phyloP scores from a whole-genome alignment of 2,329 filamentous ascomycete genomes.

The Cyphellophora europaea region DNA sequence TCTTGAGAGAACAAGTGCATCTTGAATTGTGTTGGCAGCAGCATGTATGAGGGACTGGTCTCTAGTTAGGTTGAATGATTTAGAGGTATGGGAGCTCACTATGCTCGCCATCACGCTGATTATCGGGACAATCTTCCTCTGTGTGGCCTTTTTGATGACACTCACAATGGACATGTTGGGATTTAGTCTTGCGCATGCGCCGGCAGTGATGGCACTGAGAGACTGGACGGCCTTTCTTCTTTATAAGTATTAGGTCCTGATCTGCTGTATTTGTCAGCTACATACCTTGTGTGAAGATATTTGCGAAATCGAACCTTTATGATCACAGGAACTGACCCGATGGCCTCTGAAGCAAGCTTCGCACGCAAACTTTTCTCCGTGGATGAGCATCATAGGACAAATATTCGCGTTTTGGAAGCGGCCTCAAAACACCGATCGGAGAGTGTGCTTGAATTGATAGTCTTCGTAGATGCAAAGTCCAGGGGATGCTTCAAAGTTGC shows the following conservation, averaged over 20 bases:
- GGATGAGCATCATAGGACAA: conserved; percentile 86
- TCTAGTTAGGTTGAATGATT: too few species aligned
- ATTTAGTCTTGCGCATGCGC: conserved; percentile 87
- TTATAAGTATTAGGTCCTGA: too few species aligned
- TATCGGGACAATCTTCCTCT: conserved; percentile 23
- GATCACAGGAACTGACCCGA: conserved; percentile 96
- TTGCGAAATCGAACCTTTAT: conserved; percentile 86
- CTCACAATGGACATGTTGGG: conserved; percentile 91
- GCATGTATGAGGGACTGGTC: conserved; percentile 23
- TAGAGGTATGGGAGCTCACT: too few species aligned
- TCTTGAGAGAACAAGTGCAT: conserved; percentile 53
- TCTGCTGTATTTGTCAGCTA: too few species aligned
- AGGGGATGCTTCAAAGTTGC: too few species aligned
- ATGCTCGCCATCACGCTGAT: conserved; percentile 27
- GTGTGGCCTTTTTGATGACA: conserved; percentile 71
- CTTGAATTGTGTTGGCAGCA: conserved; percentile 50
- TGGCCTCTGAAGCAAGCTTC: conserved; percentile 97
- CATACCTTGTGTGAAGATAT: too few species aligned
- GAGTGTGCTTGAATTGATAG: too few species aligned
- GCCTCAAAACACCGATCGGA: too few species aligned
- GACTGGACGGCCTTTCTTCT: conserved; percentile 82
- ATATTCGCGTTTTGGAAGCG: too few species aligned
- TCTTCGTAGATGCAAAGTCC: too few species aligned
- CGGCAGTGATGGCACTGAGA: conserved; percentile 98
- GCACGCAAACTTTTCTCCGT: conserved; percentile 97